Evolutionary conservation across 352 stramenopile species (phyloP).

Genomic region (Phytophthora kernoviae): DNA sequence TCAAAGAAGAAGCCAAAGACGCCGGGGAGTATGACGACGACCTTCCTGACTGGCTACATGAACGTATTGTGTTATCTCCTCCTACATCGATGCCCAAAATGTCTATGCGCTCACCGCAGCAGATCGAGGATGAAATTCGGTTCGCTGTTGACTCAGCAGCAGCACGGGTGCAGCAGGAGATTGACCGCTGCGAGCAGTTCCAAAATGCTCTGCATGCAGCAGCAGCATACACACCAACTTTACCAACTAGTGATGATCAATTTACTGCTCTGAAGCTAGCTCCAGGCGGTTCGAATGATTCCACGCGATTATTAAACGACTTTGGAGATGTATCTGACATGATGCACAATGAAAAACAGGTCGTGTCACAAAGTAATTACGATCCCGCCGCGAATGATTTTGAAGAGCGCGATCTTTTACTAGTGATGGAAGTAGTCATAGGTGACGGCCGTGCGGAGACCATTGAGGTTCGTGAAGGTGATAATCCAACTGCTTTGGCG

Average conservation of each 20-base stretch:
- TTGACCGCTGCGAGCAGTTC: conserved; percentile 47
- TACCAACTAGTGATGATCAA: conserved; percentile 3
- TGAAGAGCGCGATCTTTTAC: conserved; percentile 46
- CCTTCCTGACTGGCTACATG: conserved; percentile 32
- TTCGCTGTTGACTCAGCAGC: conserved; percentile 57
- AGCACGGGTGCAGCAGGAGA: conserved; percentile 40
- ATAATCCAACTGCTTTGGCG: conserved; percentile 53
- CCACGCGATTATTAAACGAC: not conserved
- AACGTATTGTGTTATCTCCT: conserved; percentile 14
- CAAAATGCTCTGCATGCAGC: conserved; percentile 35
- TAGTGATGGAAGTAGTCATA: conserved; percentile 84
- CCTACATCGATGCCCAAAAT: conserved; percentile 19
- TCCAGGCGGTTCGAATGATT: conserved; percentile 4
- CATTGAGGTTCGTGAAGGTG: conserved; percentile 67
- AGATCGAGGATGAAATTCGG: conserved; percentile 69
- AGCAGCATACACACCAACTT: conserved; percentile 6
- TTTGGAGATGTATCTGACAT: conserved; percentile 4
- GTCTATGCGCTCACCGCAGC: conserved; percentile 37
- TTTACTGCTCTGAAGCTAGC: conserved; percentile 17
- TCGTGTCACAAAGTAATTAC: not conserved
- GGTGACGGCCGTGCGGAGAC: conserved; percentile 67
- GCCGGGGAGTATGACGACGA: conserved; percentile 18
- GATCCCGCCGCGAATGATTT: not conserved
- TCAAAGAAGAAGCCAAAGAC: conserved; percentile 3
- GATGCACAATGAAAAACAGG: conserved; percentile 2